Evolutionary conservation across 1,284 basidiomycete genomes (phyloP).

Genomic region (Microbotryum violaceum): DNA sequence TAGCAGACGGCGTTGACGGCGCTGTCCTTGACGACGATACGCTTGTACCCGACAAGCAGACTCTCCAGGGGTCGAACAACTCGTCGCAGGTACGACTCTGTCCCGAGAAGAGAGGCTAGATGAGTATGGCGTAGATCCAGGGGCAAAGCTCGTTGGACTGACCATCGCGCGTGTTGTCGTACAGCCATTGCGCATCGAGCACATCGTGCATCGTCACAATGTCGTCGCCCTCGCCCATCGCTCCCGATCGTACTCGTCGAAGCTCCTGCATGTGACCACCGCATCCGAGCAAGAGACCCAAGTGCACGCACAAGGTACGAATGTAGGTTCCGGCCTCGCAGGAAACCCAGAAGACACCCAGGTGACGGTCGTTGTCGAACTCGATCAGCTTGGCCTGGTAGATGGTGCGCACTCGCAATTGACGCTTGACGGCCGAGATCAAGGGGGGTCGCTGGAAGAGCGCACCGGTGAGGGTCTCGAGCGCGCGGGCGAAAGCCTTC

Average conservation of each 20-base stretch:
- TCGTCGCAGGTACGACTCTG: constrained; percentile 92
- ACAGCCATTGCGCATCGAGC: constrained; percentile 96
- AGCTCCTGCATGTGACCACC: constrained; percentile 99
- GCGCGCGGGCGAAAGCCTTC: constrained; percentile 77
- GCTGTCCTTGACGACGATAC: constrained; percentile 98
- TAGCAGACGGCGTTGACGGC: constrained; percentile 99
- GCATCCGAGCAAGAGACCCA: constrained; percentile 89
- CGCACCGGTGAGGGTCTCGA: constrained; percentile 95
- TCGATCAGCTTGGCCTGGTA: constrained; percentile 94
- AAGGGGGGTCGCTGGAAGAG: constrained; percentile 98
- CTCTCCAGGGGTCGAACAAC: constrained; percentile 93
- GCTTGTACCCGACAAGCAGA: constrained; percentile 91
- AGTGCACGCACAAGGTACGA: constrained; percentile 93
- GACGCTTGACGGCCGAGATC: constrained; percentile 98
- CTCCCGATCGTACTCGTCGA: constrained; percentile 86
- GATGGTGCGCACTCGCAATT: constrained; percentile 94
- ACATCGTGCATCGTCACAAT: constrained; percentile 99
- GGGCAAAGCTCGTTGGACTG: constrained; percentile 34
- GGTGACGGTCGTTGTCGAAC: constrained; percentile 94
- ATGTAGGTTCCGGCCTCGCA: constrained; percentile 99
- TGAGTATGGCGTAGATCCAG: neutral
- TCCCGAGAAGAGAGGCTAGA: neutral
- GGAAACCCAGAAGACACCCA: constrained; percentile 96
- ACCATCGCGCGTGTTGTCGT: constrained; percentile 98
- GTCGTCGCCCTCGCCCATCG: constrained; percentile 93